Base-by-base conservation (phyloP, 495 filamentous ascomycete genomes). In the Xylaria grammica region DNA sequence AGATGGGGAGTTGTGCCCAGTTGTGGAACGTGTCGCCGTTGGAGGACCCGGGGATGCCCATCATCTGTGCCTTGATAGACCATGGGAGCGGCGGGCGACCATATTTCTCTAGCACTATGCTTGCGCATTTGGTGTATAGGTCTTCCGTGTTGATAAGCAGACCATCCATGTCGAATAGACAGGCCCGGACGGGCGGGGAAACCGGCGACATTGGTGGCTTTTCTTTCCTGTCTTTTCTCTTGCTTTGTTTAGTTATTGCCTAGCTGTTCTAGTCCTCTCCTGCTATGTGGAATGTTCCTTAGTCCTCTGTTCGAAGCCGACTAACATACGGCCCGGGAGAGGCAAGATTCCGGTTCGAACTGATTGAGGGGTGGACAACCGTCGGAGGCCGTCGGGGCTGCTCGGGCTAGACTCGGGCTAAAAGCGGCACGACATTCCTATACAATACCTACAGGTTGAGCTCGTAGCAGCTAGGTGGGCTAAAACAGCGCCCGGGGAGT, bases 131-230 rank as follows among this genome's bases (percentile, higher is more conserved):
- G 3, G 89, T 92, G 81, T 95, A 95, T 66, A 86, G 82, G 74
- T 96, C 93, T 69, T 95, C 93, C 24, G 89, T 88, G 78, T 95
- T 86, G 69, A 96, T 85, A 24, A 96, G 82, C 56, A 96, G 86
- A 45, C 92, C 92, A 72, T 96, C 92, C 91, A 96, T 93, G 82
- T 96, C 92, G 75, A 96, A 96, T 58, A 96, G 86, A 77, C 91
- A 94, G 56, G 93, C 92, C 54, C 89, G 84, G 56, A 96, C 85
- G 52, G 86, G 85, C 59, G 89, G 89, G 22, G 83, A 75, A 34
- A 11, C 8, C 13, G 3, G 27, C 17, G 50, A n/a, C 50, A 53
- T 32, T 13, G n/a, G 24, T 32, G 50, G 2, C 27, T 30, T 53
- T 17, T 32, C 15, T 17, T 32, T 53, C 50, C 32, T n/a, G 3